These are phyloP conservation scores for Phanerodontia chrysosporium DNA, from an alignment of 768 basidiomycete genomes.

Conservation along the genomic window DNA sequence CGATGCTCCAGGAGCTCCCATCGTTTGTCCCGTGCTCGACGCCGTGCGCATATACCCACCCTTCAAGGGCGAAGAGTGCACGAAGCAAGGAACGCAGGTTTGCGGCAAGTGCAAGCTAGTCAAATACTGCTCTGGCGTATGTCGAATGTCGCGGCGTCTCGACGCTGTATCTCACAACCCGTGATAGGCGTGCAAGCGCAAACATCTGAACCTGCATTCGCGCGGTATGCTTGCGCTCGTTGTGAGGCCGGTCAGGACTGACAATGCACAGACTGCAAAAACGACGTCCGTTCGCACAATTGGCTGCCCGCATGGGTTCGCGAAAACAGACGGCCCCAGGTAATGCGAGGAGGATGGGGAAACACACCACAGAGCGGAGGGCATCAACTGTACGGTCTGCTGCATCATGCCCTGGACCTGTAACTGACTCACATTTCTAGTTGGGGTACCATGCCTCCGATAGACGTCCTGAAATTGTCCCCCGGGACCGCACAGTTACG, in stretches of 20 bases:
- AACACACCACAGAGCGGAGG: slow-evolving; percentile 11
- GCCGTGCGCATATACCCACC: not conserved
- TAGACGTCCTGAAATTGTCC: slow-evolving; percentile 26
- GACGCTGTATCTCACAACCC: not conserved
- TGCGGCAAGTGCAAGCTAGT: slow-evolving; percentile 32
- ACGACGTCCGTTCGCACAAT: not conserved
- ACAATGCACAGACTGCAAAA: slow-evolving; percentile 23
- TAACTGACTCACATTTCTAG: not conserved
- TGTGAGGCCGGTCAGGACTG: no score
- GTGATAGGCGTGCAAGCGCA: slow-evolving; percentile 34
- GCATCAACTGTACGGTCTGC: not conserved
- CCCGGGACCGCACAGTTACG: slow-evolving; percentile 18
- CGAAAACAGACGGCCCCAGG: no score
- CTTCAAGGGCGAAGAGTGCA: not conserved
- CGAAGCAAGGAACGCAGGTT: slow-evolving; percentile 25
- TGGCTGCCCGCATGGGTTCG: slow-evolving; percentile 7
- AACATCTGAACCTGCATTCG: slow-evolving; percentile 39
- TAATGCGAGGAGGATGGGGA: not conserved
- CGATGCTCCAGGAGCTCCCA: not conserved
- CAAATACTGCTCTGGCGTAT: slow-evolving; percentile 42
- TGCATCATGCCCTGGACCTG: not conserved
- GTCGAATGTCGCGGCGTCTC: not conserved
- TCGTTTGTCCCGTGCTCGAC: not conserved
- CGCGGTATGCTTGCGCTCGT: slow-evolving; percentile 26
- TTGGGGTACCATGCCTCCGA: slow-evolving; percentile 33